Conservation (phyloP, 345 rosid species). For the Gossypium arboreum region DNA sequence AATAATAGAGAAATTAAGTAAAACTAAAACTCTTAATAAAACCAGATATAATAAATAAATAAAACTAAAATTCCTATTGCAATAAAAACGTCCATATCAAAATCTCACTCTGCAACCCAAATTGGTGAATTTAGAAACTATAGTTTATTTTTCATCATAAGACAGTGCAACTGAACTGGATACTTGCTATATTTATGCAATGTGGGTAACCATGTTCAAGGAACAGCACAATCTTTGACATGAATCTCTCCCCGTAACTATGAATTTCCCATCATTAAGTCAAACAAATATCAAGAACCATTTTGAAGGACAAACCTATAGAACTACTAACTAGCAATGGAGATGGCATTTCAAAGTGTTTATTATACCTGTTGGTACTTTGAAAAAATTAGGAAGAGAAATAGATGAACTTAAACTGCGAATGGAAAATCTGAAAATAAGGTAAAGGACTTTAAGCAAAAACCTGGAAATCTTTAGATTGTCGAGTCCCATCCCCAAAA, state of each 20-base stretch:
- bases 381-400: background rate
- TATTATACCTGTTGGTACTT: background rate
- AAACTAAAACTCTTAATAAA: no score
- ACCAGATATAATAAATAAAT: no score
- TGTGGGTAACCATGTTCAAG: background rate
- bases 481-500: conserved; percentile 60
- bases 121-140: background rate
- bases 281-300: background rate
- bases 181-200: background rate
- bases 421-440: background rate
- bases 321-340: background rate
- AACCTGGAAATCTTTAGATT: conserved; percentile 92
- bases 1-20: no score
- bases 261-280: background rate
- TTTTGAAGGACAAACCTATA: background rate
- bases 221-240: background rate
- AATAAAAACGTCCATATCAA: no score
- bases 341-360: background rate
- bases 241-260: background rate
- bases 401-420: background rate
- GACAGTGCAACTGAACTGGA: background rate
- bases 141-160: background rate
- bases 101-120: background rate
- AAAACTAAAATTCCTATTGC: no score
- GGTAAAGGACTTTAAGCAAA: conserved; percentile 12